Conservation (phyloP, 169 alveolate genomes). For the Plasmodium reichenowi region DNA sequence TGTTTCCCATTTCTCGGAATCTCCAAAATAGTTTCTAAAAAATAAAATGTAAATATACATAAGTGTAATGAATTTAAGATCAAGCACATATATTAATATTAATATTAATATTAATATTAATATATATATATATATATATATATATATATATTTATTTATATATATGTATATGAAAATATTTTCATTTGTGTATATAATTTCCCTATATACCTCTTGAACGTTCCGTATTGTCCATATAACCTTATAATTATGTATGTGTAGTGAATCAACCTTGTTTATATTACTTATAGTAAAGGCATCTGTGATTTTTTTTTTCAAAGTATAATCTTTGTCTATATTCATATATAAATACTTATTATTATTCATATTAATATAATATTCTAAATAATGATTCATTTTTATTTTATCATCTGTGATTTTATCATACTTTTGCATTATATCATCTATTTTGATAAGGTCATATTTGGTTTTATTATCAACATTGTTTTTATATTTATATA, state of each 20-base stretch:
- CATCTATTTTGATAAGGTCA: slow-evolving; percentile 42
- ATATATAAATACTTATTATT: slow-evolving; percentile 68
- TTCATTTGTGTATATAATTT: background rate
- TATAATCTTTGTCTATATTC: slow-evolving; percentile 70
- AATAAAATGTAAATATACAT: slow-evolving; percentile 2
- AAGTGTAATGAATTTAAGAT: too few species aligned
- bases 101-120: too few species aligned
- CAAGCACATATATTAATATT: background rate
- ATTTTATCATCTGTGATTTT: slow-evolving; percentile 30
- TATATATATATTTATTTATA: too few species aligned
- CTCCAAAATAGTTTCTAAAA: slow-evolving; percentile 75
- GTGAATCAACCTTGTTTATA: slow-evolving; percentile 73
- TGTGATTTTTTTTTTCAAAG: slow-evolving; percentile 62
- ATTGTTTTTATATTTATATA: slow-evolving; percentile 69
- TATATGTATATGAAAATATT: background rate
- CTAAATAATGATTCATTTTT: slow-evolving; percentile 72
- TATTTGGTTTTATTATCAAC: slow-evolving; percentile 35
- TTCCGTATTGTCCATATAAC: slow-evolving; percentile 76
- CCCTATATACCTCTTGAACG: slow-evolving; percentile 65
- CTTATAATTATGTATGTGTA: slow-evolving; percentile 75
- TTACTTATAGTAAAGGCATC: slow-evolving; percentile 74
- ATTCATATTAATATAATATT: slow-evolving; percentile 63
- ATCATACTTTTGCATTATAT: slow-evolving; percentile 35
- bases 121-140: too few species aligned
- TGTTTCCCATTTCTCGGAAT: slow-evolving; percentile 76